Evolutionary conservation across 78 protist species (phyloP), one percentile per base, ranked within the genome.

Genomic region (Pelomyxa schiedti): DNA sequence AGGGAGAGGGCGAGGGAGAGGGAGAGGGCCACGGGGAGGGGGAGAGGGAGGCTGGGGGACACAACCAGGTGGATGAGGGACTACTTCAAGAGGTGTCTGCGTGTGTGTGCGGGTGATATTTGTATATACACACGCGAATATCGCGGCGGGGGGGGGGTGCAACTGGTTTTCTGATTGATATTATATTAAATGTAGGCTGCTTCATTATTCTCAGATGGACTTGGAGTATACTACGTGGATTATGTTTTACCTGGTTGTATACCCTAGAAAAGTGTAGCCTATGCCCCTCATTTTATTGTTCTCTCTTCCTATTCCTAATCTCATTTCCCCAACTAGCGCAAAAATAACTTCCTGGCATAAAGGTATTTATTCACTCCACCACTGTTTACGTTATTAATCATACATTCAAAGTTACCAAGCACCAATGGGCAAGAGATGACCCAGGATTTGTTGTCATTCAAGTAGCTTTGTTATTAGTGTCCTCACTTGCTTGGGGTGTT

Each of bases 371-470:
- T 6, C 29, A 38, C n/a, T 40, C 24, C 4, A 3, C 30, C 8
- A 72, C 66, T 8, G 8, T 75, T 4, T 8, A 41, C 26, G 2
- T 39, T 4, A 4, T 53, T 30, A 65, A 2, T 2, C 8, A 1
- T 3, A 1, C 3, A 3, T 2, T 9, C 73, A 8, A 32, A 79
- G 90, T 84, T 30, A 91, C 95, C 4, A 92, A 91, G 77, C 81
- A 90, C 68, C 95, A 89, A 66, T 95, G 97, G 96, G 95, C 98
- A 26, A 77, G 98, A 24, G 98, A 95, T 39, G 98, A 95, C 74
- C 98, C 98, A 0, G 98, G 93, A 9, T 93, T 93, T 47, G 80
- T 89, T 9, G 92, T 84, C 22, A 42, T 95, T 22, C 66, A 77
- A 29, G 26, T 72, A 0, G 76, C 79, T 43, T 88, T 89, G 42